phyloP scores from a whole-genome alignment of 2,329 filamentous ascomycete species.

The Colletotrichum cereale region DNA sequence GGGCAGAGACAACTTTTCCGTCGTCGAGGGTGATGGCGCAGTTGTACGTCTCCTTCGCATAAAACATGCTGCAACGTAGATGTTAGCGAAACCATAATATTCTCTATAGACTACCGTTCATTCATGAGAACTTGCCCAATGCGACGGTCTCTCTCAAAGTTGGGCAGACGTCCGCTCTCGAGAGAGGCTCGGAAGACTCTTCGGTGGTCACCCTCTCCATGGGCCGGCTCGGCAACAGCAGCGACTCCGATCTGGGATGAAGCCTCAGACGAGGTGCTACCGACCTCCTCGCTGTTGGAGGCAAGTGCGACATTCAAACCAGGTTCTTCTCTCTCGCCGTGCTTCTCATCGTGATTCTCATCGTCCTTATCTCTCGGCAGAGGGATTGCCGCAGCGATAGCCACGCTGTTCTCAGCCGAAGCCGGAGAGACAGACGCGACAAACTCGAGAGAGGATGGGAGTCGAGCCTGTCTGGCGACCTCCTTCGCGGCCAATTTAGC shows the following conservation, averaged over 20 bases:
- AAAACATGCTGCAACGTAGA: not conserved
- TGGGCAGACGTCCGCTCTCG: slow-evolving; percentile 17
- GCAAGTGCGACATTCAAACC: not conserved
- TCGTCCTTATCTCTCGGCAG: not conserved
- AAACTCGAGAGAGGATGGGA: not conserved
- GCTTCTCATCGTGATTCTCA: not conserved
- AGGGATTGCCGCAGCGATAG: not conserved
- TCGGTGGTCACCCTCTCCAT: not conserved
- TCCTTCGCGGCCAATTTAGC: slow-evolving; percentile 18
- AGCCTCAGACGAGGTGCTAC: not conserved
- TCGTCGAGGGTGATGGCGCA: slow-evolving; percentile 23
- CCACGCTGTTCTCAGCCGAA: not conserved
- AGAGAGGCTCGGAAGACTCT: slow-evolving; percentile 16
- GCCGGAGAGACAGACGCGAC: not conserved
- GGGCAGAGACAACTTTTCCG: slow-evolving; percentile 25
- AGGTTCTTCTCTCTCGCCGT: not conserved
- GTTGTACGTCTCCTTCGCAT: not conserved
- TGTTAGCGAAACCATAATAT: not conserved
- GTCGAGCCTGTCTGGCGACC: slow-evolving; percentile 3
- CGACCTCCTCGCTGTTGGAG: slow-evolving; percentile 8
- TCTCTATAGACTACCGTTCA: too few species aligned
- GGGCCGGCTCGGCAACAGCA: not conserved
- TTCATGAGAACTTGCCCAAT: slow-evolving; percentile 5
- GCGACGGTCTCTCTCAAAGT: slow-evolving; percentile 20
- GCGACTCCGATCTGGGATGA: not conserved